Evolutionary conservation across 1,284 basidiomycete species (phyloP).

Genomic region (Sanghuangporus baumii): DNA sequence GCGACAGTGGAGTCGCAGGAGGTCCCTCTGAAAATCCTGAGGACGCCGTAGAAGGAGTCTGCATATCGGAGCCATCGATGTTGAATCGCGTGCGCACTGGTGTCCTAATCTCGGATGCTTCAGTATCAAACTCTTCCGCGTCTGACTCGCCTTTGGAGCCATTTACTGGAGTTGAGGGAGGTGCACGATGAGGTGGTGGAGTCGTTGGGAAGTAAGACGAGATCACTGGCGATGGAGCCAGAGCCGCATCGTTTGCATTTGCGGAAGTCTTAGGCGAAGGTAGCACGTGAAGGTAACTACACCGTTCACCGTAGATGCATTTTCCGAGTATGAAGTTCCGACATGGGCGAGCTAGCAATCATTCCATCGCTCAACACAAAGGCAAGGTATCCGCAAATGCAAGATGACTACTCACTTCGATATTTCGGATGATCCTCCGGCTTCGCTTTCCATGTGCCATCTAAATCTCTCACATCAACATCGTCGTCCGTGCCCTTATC

Average conservation of each 20-base stretch:
- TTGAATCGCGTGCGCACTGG: neutral
- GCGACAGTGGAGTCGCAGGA: neutral
- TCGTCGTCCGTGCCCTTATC: slow-evolving; percentile 9
- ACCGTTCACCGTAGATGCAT: slow-evolving; percentile 26
- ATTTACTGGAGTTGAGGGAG: neutral
- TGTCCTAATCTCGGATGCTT: neutral
- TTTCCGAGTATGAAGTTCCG: slow-evolving; percentile 26
- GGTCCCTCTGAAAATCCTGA: neutral
- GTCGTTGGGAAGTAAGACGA: neutral
- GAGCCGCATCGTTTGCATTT: slow-evolving; percentile 1
- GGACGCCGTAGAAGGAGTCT: slow-evolving; percentile 7
- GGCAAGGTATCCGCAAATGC: slow-evolving; percentile 12
- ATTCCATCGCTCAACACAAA: neutral
- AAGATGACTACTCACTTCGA: slow-evolving; percentile 17
- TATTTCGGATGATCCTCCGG: slow-evolving; percentile 21
- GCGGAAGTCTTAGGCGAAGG: neutral
- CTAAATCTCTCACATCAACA: slow-evolving; percentile 20
- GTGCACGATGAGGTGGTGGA: slow-evolving; percentile 3
- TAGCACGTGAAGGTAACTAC: slow-evolving; percentile 24
- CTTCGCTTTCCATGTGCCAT: slow-evolving; percentile 18
- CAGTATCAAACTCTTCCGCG: neutral
- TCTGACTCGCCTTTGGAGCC: neutral
- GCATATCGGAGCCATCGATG: neutral
- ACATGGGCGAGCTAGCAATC: slow-evolving; percentile 24
- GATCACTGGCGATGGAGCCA: neutral